Evolutionary conservation across 768 basidiomycete species (phyloP), one percentile per base, ranked within the genome.

Genomic region (Podaxis sp.): DNA sequence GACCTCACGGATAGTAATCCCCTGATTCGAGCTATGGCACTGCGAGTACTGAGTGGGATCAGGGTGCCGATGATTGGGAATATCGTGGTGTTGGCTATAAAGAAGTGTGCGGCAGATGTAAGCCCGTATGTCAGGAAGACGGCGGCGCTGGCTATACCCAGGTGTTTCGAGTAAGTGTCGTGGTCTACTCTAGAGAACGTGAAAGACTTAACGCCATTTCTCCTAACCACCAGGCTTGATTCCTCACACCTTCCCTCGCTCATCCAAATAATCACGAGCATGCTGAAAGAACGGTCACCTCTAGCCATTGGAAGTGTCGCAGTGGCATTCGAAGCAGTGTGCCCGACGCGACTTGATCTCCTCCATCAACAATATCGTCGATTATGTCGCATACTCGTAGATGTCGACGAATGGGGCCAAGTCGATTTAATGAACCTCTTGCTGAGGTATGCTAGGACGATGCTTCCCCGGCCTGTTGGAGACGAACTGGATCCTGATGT

Each of bases 351-450:
- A 50, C 82, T 96, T 12, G 94, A 96, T 69, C 85, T 97, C 12
- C 74, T 99, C 1, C 97, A 99, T 69, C 82, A 83, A 17, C 92
- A 97, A 66, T 99, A 92, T 68, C 82, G 96, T 24, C 85, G 92
- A 27, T 77, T 95, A 33, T 97, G 94, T 70, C 81, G 82, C 47
- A 78, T 91, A n/a, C 77, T 98, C 2, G 82, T 94, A 37, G 95
- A 99, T 68, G 88, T 90, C 3, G 97, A 99, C 68, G 96, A 97
- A 72, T 99, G 97, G 97, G 95, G 94, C 0, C 97, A 98, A 73
- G 85, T 90, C 5, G 85, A 88, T 51, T 73, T 94, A 19, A 79
- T 96, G 64, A 83, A 88, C 49, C 79, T 98, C 13, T 80, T 99
- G 36, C 75, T 88, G 59, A 79, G 91, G 63, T 99, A 99, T 71